Conservation (phyloP, 2,329 filamentous ascomycete genomes). For the Emmonsia crescens region DNA sequence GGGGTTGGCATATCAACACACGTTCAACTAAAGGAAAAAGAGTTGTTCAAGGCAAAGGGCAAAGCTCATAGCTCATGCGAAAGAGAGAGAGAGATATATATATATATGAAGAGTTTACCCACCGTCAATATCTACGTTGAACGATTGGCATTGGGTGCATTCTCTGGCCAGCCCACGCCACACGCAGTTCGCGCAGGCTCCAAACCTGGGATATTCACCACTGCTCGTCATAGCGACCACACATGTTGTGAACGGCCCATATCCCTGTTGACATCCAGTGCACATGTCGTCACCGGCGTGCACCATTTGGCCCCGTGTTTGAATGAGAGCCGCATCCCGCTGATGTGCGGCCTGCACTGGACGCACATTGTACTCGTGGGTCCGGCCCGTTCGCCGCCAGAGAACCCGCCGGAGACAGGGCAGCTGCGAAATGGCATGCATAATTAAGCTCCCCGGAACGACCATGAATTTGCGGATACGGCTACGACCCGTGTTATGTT, state of each 20-base stretch:
- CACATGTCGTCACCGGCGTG: neutral
- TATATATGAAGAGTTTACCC: neutral
- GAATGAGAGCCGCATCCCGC: neutral
- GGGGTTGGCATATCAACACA: neutral
- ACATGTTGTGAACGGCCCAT: neutral
- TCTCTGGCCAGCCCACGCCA: neutral
- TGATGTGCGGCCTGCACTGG: neutral
- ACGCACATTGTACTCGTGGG: neutral
- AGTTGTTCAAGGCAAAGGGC: neutral
- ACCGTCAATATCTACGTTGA: neutral
- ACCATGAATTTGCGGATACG: neutral
- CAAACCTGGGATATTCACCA: neutral
- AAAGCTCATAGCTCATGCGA: neutral
- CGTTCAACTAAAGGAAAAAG: neutral
- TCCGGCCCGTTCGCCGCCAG: neutral
- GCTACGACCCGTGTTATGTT: neutral
- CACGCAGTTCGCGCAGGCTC: neutral
- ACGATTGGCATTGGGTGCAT: neutral
- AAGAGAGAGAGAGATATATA: neutral
- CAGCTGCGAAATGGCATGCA: neutral
- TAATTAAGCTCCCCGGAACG: neutral
- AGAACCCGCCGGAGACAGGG: neutral
- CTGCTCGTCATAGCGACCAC: neutral
- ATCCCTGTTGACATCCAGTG: neutral
- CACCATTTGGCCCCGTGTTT: neutral